These are phyloP conservation scores for Poa pratensis DNA, from an alignment of 176 grass and related monocot species.

Conservation along the genomic window DNA sequence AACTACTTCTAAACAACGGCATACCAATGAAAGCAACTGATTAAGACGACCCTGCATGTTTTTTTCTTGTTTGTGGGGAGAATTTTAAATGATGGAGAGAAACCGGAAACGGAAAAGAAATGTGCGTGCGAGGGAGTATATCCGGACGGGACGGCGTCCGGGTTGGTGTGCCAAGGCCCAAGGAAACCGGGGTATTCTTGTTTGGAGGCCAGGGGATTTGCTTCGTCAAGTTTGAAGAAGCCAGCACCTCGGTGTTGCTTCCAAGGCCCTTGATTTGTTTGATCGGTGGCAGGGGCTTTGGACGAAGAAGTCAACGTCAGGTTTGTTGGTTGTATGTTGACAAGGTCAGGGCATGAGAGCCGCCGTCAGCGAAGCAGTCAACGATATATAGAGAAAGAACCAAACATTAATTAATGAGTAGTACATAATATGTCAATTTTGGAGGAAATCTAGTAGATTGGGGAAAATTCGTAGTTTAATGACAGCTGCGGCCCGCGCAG, in stretches of 20 bases:
- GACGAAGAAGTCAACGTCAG: too few species aligned
- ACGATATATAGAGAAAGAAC: too few species aligned
- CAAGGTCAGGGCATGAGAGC: too few species aligned
- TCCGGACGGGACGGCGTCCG: not conserved
- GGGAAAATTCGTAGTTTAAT: too few species aligned
- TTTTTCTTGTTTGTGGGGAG: not conserved
- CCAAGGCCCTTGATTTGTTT: slow-evolving; percentile 4
- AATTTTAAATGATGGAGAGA: not conserved
- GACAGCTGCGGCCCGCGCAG: too few species aligned
- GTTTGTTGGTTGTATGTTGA: not conserved
- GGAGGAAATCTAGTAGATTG: too few species aligned
- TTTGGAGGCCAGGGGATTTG: not conserved
- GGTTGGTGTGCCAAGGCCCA: not conserved
- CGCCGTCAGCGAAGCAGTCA: too few species aligned
- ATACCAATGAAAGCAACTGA: not conserved
- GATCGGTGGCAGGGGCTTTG: not conserved
- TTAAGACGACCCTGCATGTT: not conserved
- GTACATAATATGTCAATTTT: too few species aligned
- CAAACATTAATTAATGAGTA: too few species aligned
- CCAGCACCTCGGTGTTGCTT: not conserved
- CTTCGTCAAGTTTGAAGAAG: not conserved
- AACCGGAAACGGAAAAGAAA: not conserved
- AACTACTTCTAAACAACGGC: not conserved
- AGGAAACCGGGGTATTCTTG: not conserved
- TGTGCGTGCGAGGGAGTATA: not conserved